Conservation (phyloP, 139 green algal genomes). For the Micractinium sp. region DNA sequence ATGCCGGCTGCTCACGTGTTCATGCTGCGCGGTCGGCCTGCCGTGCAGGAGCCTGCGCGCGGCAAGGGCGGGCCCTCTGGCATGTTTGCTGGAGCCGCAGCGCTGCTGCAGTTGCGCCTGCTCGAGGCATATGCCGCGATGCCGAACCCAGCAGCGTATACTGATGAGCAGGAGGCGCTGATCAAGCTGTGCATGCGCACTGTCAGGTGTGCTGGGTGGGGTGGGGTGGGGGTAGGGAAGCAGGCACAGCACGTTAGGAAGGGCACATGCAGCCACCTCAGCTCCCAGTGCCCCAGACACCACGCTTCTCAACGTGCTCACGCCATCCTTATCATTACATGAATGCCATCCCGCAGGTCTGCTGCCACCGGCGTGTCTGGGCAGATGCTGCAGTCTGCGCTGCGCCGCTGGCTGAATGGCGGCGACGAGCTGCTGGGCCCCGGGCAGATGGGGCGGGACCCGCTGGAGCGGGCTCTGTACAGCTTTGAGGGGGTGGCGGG, state of each 20-base stretch:
- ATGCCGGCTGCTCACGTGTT: background rate
- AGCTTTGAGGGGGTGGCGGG: conserved; percentile 67
- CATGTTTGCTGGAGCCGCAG: conserved; percentile 62
- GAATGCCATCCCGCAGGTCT: background rate
- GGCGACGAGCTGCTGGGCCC: conserved; percentile 76
- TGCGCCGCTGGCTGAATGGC: conserved; percentile 46
- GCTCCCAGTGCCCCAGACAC: too few species aligned
- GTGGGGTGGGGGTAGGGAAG: background rate
- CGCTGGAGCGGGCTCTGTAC: conserved; percentile 70
- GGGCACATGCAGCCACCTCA: too few species aligned
- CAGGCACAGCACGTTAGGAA: too few species aligned
- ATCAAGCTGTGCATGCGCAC: conserved; percentile 66
- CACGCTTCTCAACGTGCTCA: background rate
- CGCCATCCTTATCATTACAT: too few species aligned
- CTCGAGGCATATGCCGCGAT: conserved; percentile 73
- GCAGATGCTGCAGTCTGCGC: conserved; percentile 24
- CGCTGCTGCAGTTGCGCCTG: conserved; percentile 74
- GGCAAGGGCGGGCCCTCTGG: conserved; percentile 45
- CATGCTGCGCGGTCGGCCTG: background rate
- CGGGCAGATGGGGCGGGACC: conserved; percentile 62
- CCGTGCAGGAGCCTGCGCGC: conserved; percentile 51
- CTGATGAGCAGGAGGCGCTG: conserved; percentile 58
- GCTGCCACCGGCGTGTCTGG: conserved; percentile 4
- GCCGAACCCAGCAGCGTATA: conserved; percentile 47
- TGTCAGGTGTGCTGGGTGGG: conserved; percentile 20